phyloP scores from a whole-genome alignment of 495 filamentous ascomycete genomes.

The Penicillium steckii region DNA sequence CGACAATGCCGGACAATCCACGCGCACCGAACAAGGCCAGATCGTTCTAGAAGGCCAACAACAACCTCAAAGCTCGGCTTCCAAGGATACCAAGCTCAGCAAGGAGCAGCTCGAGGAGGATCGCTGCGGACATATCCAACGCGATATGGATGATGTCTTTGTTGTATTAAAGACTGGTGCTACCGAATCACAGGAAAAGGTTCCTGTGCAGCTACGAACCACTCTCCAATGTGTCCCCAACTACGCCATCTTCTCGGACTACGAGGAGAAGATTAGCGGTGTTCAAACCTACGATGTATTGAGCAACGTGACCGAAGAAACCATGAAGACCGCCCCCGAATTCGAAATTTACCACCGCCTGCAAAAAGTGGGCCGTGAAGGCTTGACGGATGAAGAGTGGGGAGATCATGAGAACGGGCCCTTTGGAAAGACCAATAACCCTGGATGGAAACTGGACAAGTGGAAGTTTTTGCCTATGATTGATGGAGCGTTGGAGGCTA shows the following conservation, averaged over 20 bases:
- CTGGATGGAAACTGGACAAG: constrained; percentile 63
- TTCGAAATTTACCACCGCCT: constrained; percentile 42
- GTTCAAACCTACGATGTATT: constrained; percentile 43
- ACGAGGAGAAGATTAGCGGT: constrained; percentile 39
- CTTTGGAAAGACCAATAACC: constrained; percentile 35
- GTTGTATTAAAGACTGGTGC: constrained; percentile 46
- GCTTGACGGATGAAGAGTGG: constrained; percentile 28
- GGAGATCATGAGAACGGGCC: constrained; percentile 35
- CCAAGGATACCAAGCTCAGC: background rate
- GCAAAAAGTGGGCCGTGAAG: constrained; percentile 35
- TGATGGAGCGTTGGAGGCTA: constrained; percentile 50
- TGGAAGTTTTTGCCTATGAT: constrained; percentile 68
- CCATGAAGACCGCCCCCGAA: constrained; percentile 38
- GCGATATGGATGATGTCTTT: constrained; percentile 35
- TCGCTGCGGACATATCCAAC: constrained; percentile 17
- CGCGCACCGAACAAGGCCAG: constrained; percentile 5
- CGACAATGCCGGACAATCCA: constrained; percentile 4
- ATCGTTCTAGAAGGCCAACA: constrained; percentile 10
- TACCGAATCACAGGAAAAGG: constrained; percentile 36
- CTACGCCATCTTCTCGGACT: constrained; percentile 48
- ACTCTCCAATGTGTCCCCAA: constrained; percentile 41
- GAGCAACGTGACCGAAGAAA: constrained; percentile 30
- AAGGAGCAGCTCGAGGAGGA: constrained; percentile 7
- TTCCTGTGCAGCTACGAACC: constrained; percentile 41
- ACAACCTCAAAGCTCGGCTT: background rate